Base-by-base conservation (phyloP, 2,329 filamentous ascomycete species). In the Paecilomyces niveus region DNA sequence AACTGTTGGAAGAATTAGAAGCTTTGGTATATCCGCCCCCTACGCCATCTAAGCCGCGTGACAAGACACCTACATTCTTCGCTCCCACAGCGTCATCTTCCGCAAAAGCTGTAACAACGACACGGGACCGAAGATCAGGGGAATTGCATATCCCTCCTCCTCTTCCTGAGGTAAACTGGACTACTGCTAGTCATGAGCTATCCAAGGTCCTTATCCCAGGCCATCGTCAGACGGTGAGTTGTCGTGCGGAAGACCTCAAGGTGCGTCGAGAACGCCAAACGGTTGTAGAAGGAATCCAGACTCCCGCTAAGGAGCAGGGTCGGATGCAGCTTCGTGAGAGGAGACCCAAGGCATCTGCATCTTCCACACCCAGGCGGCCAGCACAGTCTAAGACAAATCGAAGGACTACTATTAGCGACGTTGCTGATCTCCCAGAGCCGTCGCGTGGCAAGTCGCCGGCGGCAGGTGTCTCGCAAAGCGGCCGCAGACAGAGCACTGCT, bases 41-140 rank as follows among this genome's bases (percentile, higher is more conserved):
- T n/a, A 78, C 80, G 2, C 73, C 80, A 4, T 73, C 77, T 66
- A 86, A 84, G 66, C 73, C 80, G 13, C 84, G 85, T 60, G 78
- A 81, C 13, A 82, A 83, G 22, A 72, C 81, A 8, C 87, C 89
- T 1, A 92, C 89, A 1, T 97, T 92, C 73, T 91, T 86, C 2
- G 90, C 92, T 1, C 90, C 92, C 0, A 97, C 93, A 0, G 89
- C 93, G 61, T 89, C 93, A 0, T 97, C 91, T 50, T 85, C 86
- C 1, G 90, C 91, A 24, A 96, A 90, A 73, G 86, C 90, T 10
- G 81, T 89, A 0, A 83, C 89, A 53, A 83, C 87, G 1, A 78
- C 85, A 8, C 88, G 85, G 61, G 78, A 89, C 62, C 70, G 72
- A 13, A 72, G 63, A 55, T 70, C 64, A 10, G 65, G 62, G 1